Conservation (phyloP, 495 filamentous ascomycete genomes). For the Penicilliopsis zonata region DNA sequence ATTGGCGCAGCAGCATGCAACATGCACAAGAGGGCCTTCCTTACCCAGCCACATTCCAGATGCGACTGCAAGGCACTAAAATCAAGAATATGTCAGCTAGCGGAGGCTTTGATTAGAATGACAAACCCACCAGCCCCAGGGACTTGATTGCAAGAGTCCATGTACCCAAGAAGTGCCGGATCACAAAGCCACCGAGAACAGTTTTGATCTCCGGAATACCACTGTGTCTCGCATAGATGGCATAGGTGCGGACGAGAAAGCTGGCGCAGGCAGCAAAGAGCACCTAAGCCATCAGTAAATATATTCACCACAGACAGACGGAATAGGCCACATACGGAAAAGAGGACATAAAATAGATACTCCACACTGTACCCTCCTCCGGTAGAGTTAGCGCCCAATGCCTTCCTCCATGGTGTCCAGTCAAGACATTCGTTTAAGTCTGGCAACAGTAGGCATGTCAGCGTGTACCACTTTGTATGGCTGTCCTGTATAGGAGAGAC, state of each 20-base stretch:
- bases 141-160: constrained; percentile 93
- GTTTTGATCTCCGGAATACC: constrained; percentile 99
- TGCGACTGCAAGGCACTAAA: constrained; percentile 78
- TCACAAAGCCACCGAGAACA: constrained; percentile 87
- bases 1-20: constrained; percentile 95
- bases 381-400: constrained; percentile 48
- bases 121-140: constrained; percentile 61
- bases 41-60: constrained; percentile 98
- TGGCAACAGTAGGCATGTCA: constrained; percentile 10
- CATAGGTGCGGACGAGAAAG: constrained; percentile 70
- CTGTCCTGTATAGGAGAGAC: background rate
- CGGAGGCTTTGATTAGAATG: background rate
- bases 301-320: constrained; percentile 5
- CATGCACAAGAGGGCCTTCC: constrained; percentile 93
- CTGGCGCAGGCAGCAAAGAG: constrained; percentile 71
- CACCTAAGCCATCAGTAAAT: constrained; percentile 36
- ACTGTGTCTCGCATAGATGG: constrained; percentile 84
- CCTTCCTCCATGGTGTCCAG: constrained; percentile 77
- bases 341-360: constrained; percentile 73
- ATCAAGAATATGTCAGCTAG: constrained; percentile 12
- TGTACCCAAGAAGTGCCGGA: constrained; percentile 78
- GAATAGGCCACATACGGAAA: constrained; percentile 51
- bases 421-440: constrained; percentile 63
- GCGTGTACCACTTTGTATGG: background rate
- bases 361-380: constrained; percentile 69